Percentiles rank a stretch among this genome's conserved stretches.
phyloP scores from a whole-genome alignment of 108 stramenopile species.

The Discostella stelligeroides region DNA sequence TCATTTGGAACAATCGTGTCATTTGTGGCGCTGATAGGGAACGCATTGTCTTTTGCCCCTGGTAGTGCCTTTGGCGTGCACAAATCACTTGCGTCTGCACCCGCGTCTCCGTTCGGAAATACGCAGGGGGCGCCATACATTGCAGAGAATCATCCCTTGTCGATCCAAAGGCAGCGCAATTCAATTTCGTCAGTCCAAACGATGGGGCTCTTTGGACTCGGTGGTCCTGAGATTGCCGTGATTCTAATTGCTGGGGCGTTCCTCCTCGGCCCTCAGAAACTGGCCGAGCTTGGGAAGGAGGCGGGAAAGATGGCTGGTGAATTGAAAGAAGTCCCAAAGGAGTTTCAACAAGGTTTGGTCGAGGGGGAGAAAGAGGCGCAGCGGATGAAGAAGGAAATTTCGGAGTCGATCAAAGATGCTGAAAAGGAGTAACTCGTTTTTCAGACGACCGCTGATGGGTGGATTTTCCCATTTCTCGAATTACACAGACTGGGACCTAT shows the following conservation, averaged over 20 bases:
- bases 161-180: slow-evolving; percentile 60
- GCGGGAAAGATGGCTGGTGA: slow-evolving; percentile 96
- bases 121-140: slow-evolving; percentile 43
- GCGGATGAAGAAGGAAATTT: slow-evolving; percentile 61
- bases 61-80: slow-evolving; percentile 39
- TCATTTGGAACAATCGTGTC: slow-evolving; percentile 19
- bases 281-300: slow-evolving; percentile 91
- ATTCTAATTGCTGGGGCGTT: slow-evolving; percentile 92
- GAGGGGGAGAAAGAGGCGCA: slow-evolving; percentile 88
- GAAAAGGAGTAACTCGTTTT: slow-evolving; percentile 41
- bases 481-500: too few species aligned
- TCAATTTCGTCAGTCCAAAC: slow-evolving; percentile 83
- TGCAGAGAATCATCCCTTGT: slow-evolving; percentile 37
- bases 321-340: slow-evolving; percentile 93
- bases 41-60: slow-evolving; percentile 42
- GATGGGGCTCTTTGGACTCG: slow-evolving; percentile 92
- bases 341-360: slow-evolving; percentile 91
- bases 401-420: slow-evolving; percentile 40
- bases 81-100: slow-evolving; percentile 5
- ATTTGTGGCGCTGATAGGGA: slow-evolving; percentile 24
- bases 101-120: slow-evolving; percentile 22
- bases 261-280: slow-evolving; percentile 91
- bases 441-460: background rate
- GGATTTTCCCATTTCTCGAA: too few species aligned
- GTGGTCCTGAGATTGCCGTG: slow-evolving; percentile 92